Evolutionary conservation across 768 basidiomycete genomes (phyloP).

Genomic region (Goffeauzyma gilvescens): DNA sequence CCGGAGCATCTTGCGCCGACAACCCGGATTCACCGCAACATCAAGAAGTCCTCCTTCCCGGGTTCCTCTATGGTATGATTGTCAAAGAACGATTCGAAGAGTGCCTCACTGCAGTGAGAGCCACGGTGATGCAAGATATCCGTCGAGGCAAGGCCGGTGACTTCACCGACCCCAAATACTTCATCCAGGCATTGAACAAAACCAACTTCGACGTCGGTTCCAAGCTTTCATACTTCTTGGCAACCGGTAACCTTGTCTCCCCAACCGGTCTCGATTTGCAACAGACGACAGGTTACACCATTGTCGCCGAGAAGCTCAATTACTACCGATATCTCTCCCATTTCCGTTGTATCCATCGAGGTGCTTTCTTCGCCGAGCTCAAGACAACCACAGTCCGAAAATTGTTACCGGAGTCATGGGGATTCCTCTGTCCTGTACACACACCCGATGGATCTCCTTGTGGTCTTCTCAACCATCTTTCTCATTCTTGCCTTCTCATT

Average conservation of each 20-base stretch:
- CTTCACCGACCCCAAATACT: conserved; percentile 77
- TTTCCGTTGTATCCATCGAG: conserved; percentile 95
- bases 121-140: conserved; percentile 52
- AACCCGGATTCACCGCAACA: conserved; percentile 98
- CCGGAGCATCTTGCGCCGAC: conserved; percentile 72
- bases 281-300: conserved; percentile 95
- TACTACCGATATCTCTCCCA: conserved; percentile 97
- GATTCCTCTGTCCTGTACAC: conserved; percentile 94
- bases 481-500: conserved; percentile 77
- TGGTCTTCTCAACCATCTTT: conserved; percentile 89
- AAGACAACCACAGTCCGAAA: conserved; percentile 97
- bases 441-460: conserved; percentile 97
- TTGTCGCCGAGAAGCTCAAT: conserved; percentile 95
- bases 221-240: conserved; percentile 80
- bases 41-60: conserved; percentile 89
- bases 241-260: conserved; percentile 87
- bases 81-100: conserved; percentile 95
- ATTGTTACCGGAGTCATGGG: conserved; percentile 93
- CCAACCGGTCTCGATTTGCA: conserved; percentile 90
- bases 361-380: conserved; percentile 95
- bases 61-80: conserved; percentile 83
- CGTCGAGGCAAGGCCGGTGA: conserved; percentile 56
- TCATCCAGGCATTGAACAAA: conserved; percentile 51
- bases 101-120: conserved; percentile 44
- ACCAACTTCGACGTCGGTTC: conserved; percentile 83